Base-by-base conservation (phyloP, 2,329 filamentous ascomycete species). In the Fusarium veterinarium region DNA sequence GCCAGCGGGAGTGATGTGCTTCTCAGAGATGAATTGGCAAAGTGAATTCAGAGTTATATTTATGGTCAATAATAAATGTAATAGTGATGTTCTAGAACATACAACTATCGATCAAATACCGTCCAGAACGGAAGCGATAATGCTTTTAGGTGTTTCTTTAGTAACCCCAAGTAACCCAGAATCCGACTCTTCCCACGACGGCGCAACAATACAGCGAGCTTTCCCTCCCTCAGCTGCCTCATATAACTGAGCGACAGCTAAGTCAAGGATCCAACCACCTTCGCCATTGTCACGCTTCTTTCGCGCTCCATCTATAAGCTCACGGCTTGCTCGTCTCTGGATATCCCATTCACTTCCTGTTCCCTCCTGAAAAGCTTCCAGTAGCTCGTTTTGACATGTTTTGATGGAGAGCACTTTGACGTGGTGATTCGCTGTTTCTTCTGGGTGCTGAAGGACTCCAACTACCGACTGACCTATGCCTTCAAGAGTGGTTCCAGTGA, bases 341-440 rank as follows among this genome's bases (percentile, higher is more conserved):
- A 72, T 3, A 2, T 53, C 10, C 71, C 71, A 72, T 14, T 69
- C 11, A 7, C 20, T 53, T 42, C 19, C 59, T 3, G 67, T 52
- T 3, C 11, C 57, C 3, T 42, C 46, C 23, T 69, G 53, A 3
- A 72, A 69, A 0, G 67, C 71, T 5, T 65, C 40, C 2, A 73
- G 5, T 4, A 74, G 23, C 1, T 74, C 63, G 2, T 72, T 73
- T 12, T 74, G 71, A 19, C 63, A 72, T 2, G 42, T 56, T 28
- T 72, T 74, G 41, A 73, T 69, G 4, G 71, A 73, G 25, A 74
- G 33, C 6, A 68, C 67, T 11, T 44, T 59, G n/a, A 74, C 59
- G 6, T 53, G 51, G 4, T 57, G 56, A 23, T 74, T 73, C 6
- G 52, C 63, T 7, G 71, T 73, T 25, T 64, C 67, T 8, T 59